These are phyloP conservation scores for Alternaria rosae DNA, from an alignment of 2,329 filamentous ascomycete species.

Conservation along the genomic window DNA sequence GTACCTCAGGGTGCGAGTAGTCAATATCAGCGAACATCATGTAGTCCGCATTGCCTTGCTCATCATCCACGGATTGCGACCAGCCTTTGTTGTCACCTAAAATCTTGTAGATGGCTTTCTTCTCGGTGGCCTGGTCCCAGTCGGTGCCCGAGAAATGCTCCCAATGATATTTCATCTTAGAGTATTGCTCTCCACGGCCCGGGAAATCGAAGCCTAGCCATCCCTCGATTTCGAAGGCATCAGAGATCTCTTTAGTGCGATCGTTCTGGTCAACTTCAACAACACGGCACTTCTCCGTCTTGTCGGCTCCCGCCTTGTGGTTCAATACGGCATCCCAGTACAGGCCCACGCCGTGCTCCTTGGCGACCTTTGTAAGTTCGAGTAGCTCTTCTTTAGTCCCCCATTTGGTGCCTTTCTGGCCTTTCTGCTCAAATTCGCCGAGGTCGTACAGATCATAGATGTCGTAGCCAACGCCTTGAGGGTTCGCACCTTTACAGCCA, in stretches of 20 bases:
- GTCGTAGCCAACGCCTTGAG: slow-evolving; percentile 68
- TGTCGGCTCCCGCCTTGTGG: slow-evolving; percentile 74
- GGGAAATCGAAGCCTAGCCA: slow-evolving; percentile 74
- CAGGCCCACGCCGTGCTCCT: slow-evolving; percentile 62
- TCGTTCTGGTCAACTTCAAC: slow-evolving; percentile 70
- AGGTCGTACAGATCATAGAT: slow-evolving; percentile 73
- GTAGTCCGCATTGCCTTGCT: slow-evolving; percentile 72
- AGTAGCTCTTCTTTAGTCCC: slow-evolving; percentile 68
- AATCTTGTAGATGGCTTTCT: slow-evolving; percentile 71
- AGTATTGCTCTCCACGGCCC: slow-evolving; percentile 67
- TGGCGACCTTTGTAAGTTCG: slow-evolving; percentile 60
- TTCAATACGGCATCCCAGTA: slow-evolving; percentile 77
- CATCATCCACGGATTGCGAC: slow-evolving; percentile 67
- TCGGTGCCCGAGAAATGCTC: slow-evolving; percentile 74
- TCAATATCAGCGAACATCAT: slow-evolving; percentile 78
- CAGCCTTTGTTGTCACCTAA: slow-evolving; percentile 69
- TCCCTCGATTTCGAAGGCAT: slow-evolving; percentile 68
- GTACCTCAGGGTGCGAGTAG: slow-evolving; percentile 66
- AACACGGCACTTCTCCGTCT: slow-evolving; percentile 67
- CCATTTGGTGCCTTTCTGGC: slow-evolving; percentile 70
- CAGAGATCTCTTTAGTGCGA: slow-evolving; percentile 62
- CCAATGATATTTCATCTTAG: slow-evolving; percentile 69
- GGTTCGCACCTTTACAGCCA: slow-evolving; percentile 71
- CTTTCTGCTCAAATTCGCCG: slow-evolving; percentile 78
- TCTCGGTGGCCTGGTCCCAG: slow-evolving; percentile 65